phyloP scores from a whole-genome alignment of 73 alveolate species.

The Paraurostyla sp. region DNA sequence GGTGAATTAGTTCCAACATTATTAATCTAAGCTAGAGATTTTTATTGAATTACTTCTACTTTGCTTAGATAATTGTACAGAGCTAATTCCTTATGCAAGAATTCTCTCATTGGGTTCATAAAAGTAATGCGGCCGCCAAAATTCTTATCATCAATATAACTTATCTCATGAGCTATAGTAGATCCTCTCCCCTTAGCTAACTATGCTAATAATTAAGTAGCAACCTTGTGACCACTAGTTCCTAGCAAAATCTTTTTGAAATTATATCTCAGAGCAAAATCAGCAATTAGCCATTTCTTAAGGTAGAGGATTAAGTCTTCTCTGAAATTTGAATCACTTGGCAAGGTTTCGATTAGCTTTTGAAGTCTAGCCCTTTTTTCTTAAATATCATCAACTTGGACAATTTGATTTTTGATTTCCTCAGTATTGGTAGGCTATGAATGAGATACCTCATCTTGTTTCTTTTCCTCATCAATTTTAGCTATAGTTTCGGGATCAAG shows the following conservation, averaged over 20 bases:
- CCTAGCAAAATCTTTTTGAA: constrained; percentile 66
- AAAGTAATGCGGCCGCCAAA: constrained; percentile 57
- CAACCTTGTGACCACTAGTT: constrained; percentile 46
- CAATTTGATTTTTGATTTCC: background rate
- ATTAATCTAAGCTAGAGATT: constrained; percentile 39
- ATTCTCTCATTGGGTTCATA: constrained; percentile 75
- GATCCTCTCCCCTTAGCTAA: constrained; percentile 75
- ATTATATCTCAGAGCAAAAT: constrained; percentile 57
- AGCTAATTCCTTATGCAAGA: constrained; percentile 63
- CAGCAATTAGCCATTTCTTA: constrained; percentile 46
- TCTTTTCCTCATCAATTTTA: constrained; percentile 31
- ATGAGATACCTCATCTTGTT: constrained; percentile 37
- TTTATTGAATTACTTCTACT: constrained; percentile 18
- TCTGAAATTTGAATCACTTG: constrained; percentile 45
- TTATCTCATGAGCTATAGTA: constrained; percentile 51
- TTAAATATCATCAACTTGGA: constrained; percentile 17
- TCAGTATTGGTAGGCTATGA: background rate
- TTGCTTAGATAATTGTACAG: constrained; percentile 37
- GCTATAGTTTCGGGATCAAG: background rate
- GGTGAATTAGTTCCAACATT: background rate
- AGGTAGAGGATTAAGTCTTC: constrained; percentile 55
- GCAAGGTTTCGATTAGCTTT: constrained; percentile 11
- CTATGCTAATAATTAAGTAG: constrained; percentile 48
- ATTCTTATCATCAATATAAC: constrained; percentile 61
- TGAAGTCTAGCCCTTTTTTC: constrained; percentile 1